Evolutionary conservation across 805 yeast genomes (phyloP), one percentile per base, ranked within the genome.

Genomic region (Candida schatavii): DNA sequence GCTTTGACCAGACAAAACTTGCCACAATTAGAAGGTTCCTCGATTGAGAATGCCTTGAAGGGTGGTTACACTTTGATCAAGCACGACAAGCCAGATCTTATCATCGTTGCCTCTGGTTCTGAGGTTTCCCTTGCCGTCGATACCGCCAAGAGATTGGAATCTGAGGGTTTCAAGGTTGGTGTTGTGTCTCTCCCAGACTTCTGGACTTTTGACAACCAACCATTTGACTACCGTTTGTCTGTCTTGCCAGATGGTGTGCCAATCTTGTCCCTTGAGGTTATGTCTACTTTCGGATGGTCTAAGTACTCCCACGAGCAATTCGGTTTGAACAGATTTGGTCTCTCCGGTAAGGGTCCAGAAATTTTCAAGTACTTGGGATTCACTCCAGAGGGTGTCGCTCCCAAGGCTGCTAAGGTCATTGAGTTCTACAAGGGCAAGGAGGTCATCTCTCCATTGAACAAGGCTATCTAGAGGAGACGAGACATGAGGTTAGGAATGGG

Each of bases 241-340:
- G 95, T 93, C 48, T 77, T 93, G 70, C 99, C 99, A 64, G 95
- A 90, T 64, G 95, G 93, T 59, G 81, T 86, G 43, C 98, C 98
- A 67, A 82, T 88, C 62, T 51, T 93, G 70, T 88, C 97, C 43
- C 87, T 91, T 51, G 99, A 93, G 80, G 98, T 89, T 40, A 76
- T 88, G 81, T 70, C 95, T 43, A 81, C 96, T 41, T 74, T 78
- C 56, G 97, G 97, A 45, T 93, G 99, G 99, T 75, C 83, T 57
- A 86, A 83, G 70, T 93, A 89, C 77, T 80, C 97, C 46, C 99
- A 93, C 74, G 95, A 86, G 76, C 95, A 89, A 69, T 88, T 91
- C 59, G 97, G 97, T 72, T 77, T 93, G 62, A 81, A 88, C 80
- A 81, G 88, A 74, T 93, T 93, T 64, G 99, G 99, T 79, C 93